These are phyloP conservation scores for Kwoniella botswanensis DNA, from an alignment of 768 basidiomycete species.

Conservation along the genomic window DNA sequence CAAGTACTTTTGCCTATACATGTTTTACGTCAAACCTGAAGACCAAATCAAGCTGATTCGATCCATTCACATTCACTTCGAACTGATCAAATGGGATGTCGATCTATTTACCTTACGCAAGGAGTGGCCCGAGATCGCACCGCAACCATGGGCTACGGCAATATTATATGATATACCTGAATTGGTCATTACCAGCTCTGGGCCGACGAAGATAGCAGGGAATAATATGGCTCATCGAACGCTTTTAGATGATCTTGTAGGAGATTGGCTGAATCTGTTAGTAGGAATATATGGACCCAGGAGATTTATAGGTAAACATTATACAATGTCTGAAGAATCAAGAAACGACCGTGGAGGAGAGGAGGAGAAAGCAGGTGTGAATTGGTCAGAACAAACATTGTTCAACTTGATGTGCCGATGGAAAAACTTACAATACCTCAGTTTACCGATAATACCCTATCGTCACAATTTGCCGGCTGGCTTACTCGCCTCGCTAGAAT, in stretches of 20 bases:
- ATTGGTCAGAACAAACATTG: neutral
- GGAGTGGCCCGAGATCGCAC: neutral
- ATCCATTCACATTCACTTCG: neutral
- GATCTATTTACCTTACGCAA: neutral
- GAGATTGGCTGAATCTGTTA: neutral
- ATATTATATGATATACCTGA: neutral
- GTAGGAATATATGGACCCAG: neutral
- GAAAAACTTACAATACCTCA: neutral
- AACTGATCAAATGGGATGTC: neutral
- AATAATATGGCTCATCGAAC: neutral
- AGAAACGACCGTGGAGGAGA: neutral
- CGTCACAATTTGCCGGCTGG: neutral
- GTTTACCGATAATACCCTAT: neutral
- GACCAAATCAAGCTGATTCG: neutral
- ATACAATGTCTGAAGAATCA: too few relatives aligned
- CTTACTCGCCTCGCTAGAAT: neutral
- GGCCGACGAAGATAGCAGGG: neutral
- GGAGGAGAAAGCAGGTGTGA: neutral
- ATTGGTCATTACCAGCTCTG: neutral
- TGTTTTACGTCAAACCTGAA: neutral
- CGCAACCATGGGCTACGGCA: neutral
- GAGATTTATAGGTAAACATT: neutral
- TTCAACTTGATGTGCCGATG: neutral
- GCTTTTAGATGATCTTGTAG: neutral
- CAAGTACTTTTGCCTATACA: neutral